phyloP scores from a whole-genome alignment of 805 yeast species.

The Dipodascus albidus region DNA sequence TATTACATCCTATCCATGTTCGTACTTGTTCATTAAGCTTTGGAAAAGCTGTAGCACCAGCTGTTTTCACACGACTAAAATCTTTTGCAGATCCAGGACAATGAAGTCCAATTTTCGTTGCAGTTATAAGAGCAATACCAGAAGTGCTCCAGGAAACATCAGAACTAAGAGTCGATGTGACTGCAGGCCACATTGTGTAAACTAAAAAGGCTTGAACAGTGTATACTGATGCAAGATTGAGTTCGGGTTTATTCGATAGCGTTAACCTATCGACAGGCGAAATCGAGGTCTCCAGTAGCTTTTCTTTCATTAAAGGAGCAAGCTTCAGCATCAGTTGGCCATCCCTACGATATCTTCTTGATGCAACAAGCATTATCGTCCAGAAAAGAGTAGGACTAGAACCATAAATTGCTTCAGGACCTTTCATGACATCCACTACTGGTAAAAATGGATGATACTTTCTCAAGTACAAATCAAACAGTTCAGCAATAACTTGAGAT shows the following conservation, averaged over 20 bases:
- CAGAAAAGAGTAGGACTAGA: slow-evolving; percentile 86
- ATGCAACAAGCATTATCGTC: slow-evolving; percentile 80
- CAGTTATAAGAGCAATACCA: slow-evolving; percentile 88
- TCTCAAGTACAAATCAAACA: slow-evolving; percentile 60
- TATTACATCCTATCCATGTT: slow-evolving; percentile 92
- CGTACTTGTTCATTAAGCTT: slow-evolving; percentile 61
- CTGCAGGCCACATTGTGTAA: slow-evolving; percentile 92
- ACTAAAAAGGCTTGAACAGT: slow-evolving; percentile 88
- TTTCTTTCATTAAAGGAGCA: slow-evolving; percentile 60
- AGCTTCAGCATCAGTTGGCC: slow-evolving; percentile 43
- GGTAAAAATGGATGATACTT: slow-evolving; percentile 81
- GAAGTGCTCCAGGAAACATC: slow-evolving; percentile 94
- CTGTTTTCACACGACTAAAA: slow-evolving; percentile 33
- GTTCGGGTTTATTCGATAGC: slow-evolving; percentile 49
- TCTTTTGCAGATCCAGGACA: slow-evolving; percentile 53
- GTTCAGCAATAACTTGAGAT: slow-evolving; percentile 45
- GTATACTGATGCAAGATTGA: slow-evolving; percentile 48
- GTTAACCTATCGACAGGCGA: slow-evolving; percentile 75
- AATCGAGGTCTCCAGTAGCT: slow-evolving; percentile 78
- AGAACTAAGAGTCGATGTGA: slow-evolving; percentile 87
- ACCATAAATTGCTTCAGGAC: slow-evolving; percentile 70
- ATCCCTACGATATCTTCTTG: slow-evolving; percentile 44
- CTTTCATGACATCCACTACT: slow-evolving; percentile 67
- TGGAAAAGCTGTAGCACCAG: slow-evolving; percentile 26
- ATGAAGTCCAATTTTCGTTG: slow-evolving; percentile 83